Percentiles rank a stretch among this genome's conserved stretches.
Evolutionary conservation across 139 green algal species (phyloP).

Genomic region (Picochlorum sp.): DNA sequence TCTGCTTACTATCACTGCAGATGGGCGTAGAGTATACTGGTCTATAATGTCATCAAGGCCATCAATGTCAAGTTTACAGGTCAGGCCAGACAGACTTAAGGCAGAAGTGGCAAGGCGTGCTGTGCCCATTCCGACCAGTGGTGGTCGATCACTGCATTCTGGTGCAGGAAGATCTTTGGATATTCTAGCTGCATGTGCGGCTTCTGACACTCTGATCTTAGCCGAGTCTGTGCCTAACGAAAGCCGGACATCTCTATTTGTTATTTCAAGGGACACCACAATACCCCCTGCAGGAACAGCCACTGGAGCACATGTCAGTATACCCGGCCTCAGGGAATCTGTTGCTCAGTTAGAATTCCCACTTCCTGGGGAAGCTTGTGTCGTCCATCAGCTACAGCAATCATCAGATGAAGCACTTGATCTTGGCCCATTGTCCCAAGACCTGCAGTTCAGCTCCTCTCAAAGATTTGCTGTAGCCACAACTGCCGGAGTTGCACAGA

Average conservation of each 20-base stretch:
- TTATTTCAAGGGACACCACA: conserved; percentile 31
- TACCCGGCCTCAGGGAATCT: conserved; percentile 51
- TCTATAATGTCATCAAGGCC: background rate
- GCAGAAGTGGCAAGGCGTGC: conserved; percentile 42
- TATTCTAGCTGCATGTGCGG: conserved; percentile 51
- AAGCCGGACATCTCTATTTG: conserved; percentile 16
- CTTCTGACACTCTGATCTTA: conserved; percentile 50
- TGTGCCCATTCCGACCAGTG: conserved; percentile 13
- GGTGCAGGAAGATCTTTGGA: conserved; percentile 31
- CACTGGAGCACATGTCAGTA: conserved; percentile 20
- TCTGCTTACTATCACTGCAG: conserved; percentile 71
- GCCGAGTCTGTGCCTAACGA: conserved; percentile 28
- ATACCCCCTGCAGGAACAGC: conserved; percentile 37
- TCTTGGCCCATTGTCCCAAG: background rate
- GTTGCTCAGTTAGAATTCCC: conserved; percentile 52
- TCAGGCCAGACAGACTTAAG: conserved; percentile 33
- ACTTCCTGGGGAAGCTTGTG: conserved; percentile 41
- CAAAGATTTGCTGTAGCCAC: conserved; percentile 64
- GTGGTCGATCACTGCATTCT: background rate
- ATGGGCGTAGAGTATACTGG: conserved; percentile 80
- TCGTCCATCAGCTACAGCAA: background rate
- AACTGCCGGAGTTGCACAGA: conserved; percentile 59
- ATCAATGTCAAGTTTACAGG: background rate
- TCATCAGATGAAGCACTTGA: background rate
- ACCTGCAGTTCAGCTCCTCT: background rate